These are phyloP conservation scores for Hippophae tibetana DNA, from an alignment of 306 rosid species.

Conservation along the genomic window DNA sequence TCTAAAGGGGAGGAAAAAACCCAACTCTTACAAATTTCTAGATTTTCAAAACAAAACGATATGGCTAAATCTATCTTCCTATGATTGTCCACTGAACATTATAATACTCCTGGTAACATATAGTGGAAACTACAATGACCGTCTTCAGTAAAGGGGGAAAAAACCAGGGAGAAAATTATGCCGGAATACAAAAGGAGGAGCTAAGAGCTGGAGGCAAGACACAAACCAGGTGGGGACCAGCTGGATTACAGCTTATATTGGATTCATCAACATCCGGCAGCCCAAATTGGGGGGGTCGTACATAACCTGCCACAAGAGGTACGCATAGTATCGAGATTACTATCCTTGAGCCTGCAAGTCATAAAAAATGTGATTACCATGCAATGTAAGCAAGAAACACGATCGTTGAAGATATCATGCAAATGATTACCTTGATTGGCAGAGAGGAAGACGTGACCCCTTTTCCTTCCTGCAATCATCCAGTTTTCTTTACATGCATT, in stretches of 20 bases:
- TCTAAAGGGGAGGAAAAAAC: too few relatives aligned
- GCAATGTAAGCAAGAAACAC: not conserved
- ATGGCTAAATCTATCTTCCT: too few relatives aligned
- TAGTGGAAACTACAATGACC: too few relatives aligned
- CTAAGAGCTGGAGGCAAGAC: slow-evolving; percentile 89
- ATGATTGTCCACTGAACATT: too few relatives aligned
- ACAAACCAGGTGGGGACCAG: slow-evolving; percentile 91
- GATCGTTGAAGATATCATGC: not conserved
- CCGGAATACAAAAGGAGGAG: slow-evolving; percentile 86
- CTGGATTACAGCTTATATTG: slow-evolving; percentile 79
- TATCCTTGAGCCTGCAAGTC: slow-evolving; percentile 68
- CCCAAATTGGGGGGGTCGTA: slow-evolving; percentile 83
- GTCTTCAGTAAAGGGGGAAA: too few relatives aligned
- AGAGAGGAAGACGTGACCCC: slow-evolving; percentile 79
- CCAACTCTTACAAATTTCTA: too few relatives aligned
- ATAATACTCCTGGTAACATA: too few relatives aligned
- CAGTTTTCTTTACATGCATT: slow-evolving; percentile 74
- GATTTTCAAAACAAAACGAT: too few relatives aligned
- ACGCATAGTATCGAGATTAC: slow-evolving; percentile 72
- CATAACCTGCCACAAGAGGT: slow-evolving; percentile 88
- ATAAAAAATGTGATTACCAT: slow-evolving; percentile 16
- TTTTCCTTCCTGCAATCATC: slow-evolving; percentile 98
- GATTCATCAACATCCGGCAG: slow-evolving; percentile 70
- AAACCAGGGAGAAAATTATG: slow-evolving; percentile 26
- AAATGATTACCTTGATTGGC: slow-evolving; percentile 52